Evolutionary conservation across 768 basidiomycete genomes (phyloP).

Genomic region (Tulasnella sp.): DNA sequence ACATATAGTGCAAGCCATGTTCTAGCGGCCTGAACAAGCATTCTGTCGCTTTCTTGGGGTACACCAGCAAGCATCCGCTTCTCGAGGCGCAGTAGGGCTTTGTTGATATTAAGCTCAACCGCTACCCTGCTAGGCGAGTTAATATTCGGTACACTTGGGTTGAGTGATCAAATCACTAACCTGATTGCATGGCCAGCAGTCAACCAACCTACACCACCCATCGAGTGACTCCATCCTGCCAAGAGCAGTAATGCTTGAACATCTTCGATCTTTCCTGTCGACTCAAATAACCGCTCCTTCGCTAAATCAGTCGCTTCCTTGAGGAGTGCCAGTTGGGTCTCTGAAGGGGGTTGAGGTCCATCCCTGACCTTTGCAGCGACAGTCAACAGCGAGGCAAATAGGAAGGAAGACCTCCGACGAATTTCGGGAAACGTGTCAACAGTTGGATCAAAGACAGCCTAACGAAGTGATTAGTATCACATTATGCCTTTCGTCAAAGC

Average conservation of each 20-base stretch:
- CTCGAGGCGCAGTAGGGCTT: conserved; percentile 27
- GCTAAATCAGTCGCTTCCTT: conserved; percentile 13
- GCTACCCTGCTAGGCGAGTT: conserved; percentile 10
- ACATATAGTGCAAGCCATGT: conserved; percentile 27
- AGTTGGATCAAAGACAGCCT: conserved; percentile 17
- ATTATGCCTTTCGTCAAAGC: not conserved
- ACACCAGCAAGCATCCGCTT: conserved; percentile 25
- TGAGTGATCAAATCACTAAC: conserved; percentile 21
- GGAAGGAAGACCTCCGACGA: conserved; percentile 14
- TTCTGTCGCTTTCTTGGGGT: conserved; percentile 23
- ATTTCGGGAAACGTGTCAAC: conserved; percentile 16
- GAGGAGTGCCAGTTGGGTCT: conserved; percentile 12
- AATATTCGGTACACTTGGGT: not conserved
- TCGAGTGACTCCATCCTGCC: conserved; percentile 27
- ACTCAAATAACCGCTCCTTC: conserved; percentile 14
- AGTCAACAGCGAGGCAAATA: conserved; percentile 18
- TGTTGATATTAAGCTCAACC: conserved; percentile 29
- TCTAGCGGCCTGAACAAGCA: conserved; percentile 27
- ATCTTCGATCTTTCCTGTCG: conserved; percentile 24
- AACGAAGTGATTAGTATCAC: not conserved
- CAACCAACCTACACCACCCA: conserved; percentile 25
- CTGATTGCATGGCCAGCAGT: conserved; percentile 30
- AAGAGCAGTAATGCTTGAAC: conserved; percentile 29
- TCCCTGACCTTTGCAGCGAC: conserved; percentile 19
- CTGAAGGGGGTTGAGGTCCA: conserved; percentile 13